Conservation (phyloP, 768 basidiomycete genomes). For the Daedalea quercina region DNA sequence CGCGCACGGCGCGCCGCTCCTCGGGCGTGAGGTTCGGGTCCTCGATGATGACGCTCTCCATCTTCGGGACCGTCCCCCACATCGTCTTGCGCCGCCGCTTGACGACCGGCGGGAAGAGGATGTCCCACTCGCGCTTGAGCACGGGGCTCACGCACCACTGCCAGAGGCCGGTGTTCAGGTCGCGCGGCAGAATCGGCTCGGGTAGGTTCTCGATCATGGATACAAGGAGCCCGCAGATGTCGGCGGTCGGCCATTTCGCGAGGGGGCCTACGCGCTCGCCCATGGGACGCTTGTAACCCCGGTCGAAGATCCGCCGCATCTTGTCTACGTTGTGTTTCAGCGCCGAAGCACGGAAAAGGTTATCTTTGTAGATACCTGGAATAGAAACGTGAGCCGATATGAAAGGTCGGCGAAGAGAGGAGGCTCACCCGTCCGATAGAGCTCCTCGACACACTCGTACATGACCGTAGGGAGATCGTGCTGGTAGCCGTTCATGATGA, state of each 20-base stretch:
- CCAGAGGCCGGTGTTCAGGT: constrained; percentile 36
- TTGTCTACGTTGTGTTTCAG: constrained; percentile 32
- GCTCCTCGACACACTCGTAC: constrained; percentile 37
- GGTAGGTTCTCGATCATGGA: constrained; percentile 43
- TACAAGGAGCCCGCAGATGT: constrained; percentile 39
- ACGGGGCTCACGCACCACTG: constrained; percentile 38
- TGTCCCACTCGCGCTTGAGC: constrained; percentile 19
- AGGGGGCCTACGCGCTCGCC: constrained; percentile 17
- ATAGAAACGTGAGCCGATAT: background rate
- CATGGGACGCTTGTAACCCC: constrained; percentile 12
- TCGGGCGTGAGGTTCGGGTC: background rate
- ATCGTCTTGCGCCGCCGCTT: background rate
- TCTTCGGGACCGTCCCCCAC: background rate
- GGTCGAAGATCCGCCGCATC: constrained; percentile 30
- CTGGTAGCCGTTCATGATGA: constrained; percentile 29
- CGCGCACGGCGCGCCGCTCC: constrained; percentile 13
- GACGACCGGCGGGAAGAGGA: no score
- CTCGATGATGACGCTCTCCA: background rate
- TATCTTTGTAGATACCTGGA: constrained; percentile 36
- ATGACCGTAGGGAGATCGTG: constrained; percentile 34
- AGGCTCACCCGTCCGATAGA: constrained; percentile 38
- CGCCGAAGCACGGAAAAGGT: constrained; percentile 37
- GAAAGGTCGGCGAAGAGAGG: background rate
- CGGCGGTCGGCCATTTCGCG: constrained; percentile 32
- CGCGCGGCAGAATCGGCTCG: constrained; percentile 35